These are phyloP conservation scores for Simplicillium sp. DNA, from an alignment of 2,329 filamentous ascomycete species.

Conservation along the genomic window DNA sequence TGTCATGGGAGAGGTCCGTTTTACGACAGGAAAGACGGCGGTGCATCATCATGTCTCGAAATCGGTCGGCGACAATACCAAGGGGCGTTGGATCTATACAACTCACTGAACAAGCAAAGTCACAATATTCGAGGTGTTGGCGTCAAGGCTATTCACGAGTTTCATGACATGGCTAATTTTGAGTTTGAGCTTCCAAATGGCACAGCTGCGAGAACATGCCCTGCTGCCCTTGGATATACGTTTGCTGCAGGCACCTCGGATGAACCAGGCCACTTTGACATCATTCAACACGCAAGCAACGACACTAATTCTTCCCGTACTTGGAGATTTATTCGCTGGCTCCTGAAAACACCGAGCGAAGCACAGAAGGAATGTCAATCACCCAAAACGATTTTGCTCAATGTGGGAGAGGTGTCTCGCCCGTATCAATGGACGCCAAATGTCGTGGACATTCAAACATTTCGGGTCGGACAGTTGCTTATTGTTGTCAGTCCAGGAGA, in stretches of 20 bases:
- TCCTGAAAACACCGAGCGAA: constrained; percentile 59
- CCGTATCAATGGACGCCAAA: constrained; percentile 86
- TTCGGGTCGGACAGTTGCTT: constrained; percentile 75
- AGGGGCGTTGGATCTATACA: constrained; percentile 41
- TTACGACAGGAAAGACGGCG: constrained; percentile 57
- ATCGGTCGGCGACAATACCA: constrained; percentile 60
- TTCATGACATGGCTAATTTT: constrained; percentile 67
- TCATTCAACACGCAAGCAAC: constrained; percentile 72
- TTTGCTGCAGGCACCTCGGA: constrained; percentile 89
- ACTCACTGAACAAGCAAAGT: constrained; percentile 32
- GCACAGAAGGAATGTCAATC: constrained; percentile 66
- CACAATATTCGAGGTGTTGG: constrained; percentile 51
- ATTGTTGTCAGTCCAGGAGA: constrained; percentile 83
- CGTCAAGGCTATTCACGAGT: constrained; percentile 73
- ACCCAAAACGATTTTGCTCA: constrained; percentile 76
- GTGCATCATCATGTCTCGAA: constrained; percentile 66
- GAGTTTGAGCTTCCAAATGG: constrained; percentile 65
- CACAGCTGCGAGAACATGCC: constrained; percentile 62
- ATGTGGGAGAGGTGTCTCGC: constrained; percentile 65
- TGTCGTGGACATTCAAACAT: constrained; percentile 75
- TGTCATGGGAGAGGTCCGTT: constrained; percentile 64
- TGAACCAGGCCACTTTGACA: constrained; percentile 80
- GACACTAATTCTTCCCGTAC: constrained; percentile 61
- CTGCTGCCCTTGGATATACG: constrained; percentile 77
- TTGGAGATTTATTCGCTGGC: constrained; percentile 64